phyloP scores from a whole-genome alignment of 2,329 filamentous ascomycete genomes.

The Neurospora crassa region DNA sequence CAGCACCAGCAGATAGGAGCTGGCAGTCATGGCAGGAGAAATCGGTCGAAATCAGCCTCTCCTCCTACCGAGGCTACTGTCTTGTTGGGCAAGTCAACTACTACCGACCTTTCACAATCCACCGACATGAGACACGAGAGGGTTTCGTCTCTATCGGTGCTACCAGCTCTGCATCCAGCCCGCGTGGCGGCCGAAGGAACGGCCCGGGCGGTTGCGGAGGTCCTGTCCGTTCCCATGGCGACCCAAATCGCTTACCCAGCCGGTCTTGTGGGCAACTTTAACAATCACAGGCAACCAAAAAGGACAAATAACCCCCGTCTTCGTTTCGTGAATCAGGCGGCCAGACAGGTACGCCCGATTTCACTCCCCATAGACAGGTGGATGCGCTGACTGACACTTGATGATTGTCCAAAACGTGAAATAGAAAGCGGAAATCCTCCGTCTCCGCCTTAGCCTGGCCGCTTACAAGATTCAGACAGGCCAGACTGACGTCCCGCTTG shows the following conservation, averaged over 20 bases:
- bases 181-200: not conserved
- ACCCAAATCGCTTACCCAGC: not conserved
- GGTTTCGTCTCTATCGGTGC: not conserved
- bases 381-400: not conserved
- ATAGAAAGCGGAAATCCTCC: slow-evolving; percentile 56
- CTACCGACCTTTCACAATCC: not conserved
- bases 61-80: not conserved
- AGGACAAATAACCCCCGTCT: not conserved
- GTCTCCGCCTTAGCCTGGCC: slow-evolving; percentile 59
- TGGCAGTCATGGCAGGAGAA: not conserved
- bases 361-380: not conserved
- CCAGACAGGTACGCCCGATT: not conserved
- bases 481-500: slow-evolving; percentile 56
- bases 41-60: not conserved
- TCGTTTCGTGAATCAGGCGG: not conserved
- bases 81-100: not conserved
- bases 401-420: slow-evolving; percentile 26
- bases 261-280: not conserved
- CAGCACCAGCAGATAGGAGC: not conserved
- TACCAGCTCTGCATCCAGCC: not conserved
- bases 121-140: not conserved
- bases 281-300: not conserved
- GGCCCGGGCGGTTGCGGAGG: not conserved
- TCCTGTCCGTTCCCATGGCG: not conserved
- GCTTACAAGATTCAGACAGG: slow-evolving; percentile 68